Percentiles rank a stretch among this genome's conserved stretches.
These are phyloP conservation scores for Globisporangium uncinulatum DNA, from an alignment of 352 stramenopile species.

Conservation along the genomic window DNA sequence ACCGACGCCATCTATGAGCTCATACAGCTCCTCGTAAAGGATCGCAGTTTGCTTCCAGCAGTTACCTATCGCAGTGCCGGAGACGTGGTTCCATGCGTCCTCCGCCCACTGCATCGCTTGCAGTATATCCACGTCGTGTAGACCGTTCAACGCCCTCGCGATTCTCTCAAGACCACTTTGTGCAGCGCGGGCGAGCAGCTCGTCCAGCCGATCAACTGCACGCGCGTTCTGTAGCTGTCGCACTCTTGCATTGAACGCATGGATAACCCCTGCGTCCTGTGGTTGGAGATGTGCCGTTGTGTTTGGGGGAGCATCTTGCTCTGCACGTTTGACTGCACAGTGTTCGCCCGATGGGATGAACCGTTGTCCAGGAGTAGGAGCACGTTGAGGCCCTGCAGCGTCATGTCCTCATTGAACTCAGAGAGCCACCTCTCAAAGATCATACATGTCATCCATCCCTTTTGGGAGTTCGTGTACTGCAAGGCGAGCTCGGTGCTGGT, in stretches of 20 bases:
- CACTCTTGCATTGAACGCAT: not conserved
- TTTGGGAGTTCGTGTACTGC: not conserved
- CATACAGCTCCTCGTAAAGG: too few relatives aligned
- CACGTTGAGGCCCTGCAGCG: not conserved
- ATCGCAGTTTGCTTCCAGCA: too few relatives aligned
- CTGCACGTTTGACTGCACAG: not conserved
- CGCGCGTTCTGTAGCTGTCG: not conserved
- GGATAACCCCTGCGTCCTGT: conserved; percentile 8
- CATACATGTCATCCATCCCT: conserved; percentile 3
- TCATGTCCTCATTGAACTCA: not conserved
- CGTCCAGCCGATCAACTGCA: not conserved
- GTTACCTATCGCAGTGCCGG: too few relatives aligned
- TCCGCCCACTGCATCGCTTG: not conserved
- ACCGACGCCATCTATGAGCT: too few relatives aligned
- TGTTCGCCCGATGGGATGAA: not conserved
- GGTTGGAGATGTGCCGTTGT: conserved; percentile 8
- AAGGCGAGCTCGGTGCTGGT: not conserved
- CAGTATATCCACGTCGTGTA: not conserved
- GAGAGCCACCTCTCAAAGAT: not conserved
- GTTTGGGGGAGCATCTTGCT: conserved; percentile 1
- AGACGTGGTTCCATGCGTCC: too few relatives aligned
- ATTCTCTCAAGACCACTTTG: not conserved
- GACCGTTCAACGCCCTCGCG: not conserved
- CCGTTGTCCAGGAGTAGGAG: conserved; percentile 1
- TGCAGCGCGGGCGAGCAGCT: not conserved